Evolutionary conservation across 176 grass and related monocot genomes (phyloP).

Genomic region (Triticum timopheevii): DNA sequence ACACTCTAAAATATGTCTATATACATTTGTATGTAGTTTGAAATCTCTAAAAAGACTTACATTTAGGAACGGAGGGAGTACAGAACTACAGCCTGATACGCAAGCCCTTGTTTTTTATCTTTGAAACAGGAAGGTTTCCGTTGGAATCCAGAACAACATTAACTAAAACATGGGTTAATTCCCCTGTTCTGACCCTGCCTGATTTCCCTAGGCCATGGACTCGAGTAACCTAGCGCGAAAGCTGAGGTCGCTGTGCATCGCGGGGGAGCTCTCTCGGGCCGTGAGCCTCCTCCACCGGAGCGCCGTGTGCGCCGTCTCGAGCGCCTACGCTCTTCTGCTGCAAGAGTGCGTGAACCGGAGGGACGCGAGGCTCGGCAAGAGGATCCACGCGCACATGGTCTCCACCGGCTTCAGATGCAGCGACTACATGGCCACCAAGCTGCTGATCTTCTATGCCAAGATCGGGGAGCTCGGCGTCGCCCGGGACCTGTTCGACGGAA

Average conservation of each 20-base stretch:
- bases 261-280: slow-evolving; percentile 33
- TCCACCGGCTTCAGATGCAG: slow-evolving; percentile 30
- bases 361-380: slow-evolving; percentile 50
- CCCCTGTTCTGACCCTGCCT: no score
- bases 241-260: slow-evolving; percentile 42
- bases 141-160: no score
- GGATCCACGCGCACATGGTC: slow-evolving; percentile 57
- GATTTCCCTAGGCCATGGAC: slow-evolving; percentile 8
- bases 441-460: slow-evolving; percentile 52
- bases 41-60: no score
- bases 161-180: no score
- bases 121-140: no score
- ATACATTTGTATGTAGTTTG: no score
- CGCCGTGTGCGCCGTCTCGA: not conserved
- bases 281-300: slow-evolving; percentile 40
- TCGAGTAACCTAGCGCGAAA: slow-evolving; percentile 12
- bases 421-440: slow-evolving; percentile 40
- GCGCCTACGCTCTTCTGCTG: slow-evolving; percentile 41
- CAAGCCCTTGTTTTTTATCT: no score
- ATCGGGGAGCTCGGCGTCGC: slow-evolving; percentile 42
- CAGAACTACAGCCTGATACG: no score
- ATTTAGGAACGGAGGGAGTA: no score
- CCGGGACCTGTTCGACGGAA: slow-evolving; percentile 46
- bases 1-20: no score
- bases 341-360: slow-evolving; percentile 51